Percentiles rank a stretch among this genome's conserved stretches.
Conservation (phyloP, 352 stramenopile species). For the Phytophthora lateralis region DNA sequence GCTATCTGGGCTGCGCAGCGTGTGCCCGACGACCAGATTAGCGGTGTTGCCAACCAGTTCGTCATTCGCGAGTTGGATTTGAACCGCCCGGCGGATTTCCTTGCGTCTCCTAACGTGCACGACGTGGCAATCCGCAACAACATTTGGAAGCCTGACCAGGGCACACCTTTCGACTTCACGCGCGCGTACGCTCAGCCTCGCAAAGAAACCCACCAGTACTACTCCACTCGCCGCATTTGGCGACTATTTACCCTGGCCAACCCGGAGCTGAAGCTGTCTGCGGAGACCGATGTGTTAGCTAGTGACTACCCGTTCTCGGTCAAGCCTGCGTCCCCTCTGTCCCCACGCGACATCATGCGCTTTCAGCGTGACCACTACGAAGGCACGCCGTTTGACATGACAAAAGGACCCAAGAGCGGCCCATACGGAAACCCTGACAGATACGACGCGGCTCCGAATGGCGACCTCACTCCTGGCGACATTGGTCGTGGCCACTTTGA, state of each 20-base stretch:
- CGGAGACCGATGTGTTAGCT: conserved; percentile 73
- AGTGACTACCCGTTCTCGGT: conserved; percentile 91
- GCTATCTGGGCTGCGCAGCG: conserved; percentile 94
- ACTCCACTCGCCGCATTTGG: conserved; percentile 92
- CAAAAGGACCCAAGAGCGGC: conserved; percentile 68
- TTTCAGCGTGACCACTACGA: conserved; percentile 95
- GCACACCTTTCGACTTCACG: conserved; percentile 89
- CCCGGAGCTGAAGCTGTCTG: conserved; percentile 69
- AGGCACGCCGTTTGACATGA: conserved; percentile 92
- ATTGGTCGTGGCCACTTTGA: conserved; percentile 79
- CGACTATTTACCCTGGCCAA: conserved; percentile 86
- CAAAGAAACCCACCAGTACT: conserved; percentile 66
- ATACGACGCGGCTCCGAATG: conserved; percentile 67
- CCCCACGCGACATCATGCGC: conserved; percentile 87
- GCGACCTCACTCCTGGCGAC: conserved; percentile 56
- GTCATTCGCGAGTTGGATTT: conserved; percentile 91
- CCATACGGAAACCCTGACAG: conserved; percentile 93
- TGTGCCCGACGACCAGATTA: conserved; percentile 86
- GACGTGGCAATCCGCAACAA: conserved; percentile 86
- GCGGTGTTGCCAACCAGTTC: conserved; percentile 94
- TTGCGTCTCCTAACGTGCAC: conserved; percentile 90
- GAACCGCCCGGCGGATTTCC: conserved; percentile 78
- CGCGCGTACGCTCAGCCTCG: conserved; percentile 79
- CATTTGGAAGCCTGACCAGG: conserved; percentile 67
- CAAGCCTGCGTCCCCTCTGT: conserved; percentile 54